Evolutionary conservation across 352 stramenopile genomes (phyloP).

Genomic region (Phytophthora ramorum): DNA sequence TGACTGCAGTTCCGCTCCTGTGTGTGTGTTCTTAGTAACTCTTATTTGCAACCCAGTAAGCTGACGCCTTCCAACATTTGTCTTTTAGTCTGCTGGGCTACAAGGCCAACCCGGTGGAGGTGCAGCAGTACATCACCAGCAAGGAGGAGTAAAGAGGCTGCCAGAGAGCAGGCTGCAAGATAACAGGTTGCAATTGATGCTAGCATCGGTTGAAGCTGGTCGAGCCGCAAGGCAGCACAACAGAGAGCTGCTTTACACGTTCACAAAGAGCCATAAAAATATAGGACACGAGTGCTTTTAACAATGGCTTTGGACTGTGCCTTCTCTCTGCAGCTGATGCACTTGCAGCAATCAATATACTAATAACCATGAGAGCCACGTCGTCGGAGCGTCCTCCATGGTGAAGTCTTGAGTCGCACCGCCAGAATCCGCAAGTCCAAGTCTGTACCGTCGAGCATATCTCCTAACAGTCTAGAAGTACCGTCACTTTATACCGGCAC

Average conservation of each 20-base stretch:
- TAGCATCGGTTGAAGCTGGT: not conserved
- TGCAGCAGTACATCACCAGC: constrained; percentile 69
- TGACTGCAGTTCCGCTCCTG: too few relatives aligned
- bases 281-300: constrained; percentile 30
- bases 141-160: constrained; percentile 34
- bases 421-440: constrained; percentile 3
- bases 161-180: not conserved
- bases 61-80: constrained; percentile 87
- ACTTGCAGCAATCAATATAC: not conserved
- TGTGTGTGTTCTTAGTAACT: too few relatives aligned
- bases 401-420: constrained; percentile 6
- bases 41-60: too few relatives aligned
- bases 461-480: constrained; percentile 10
- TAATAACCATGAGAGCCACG: too few relatives aligned
- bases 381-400: not conserved
- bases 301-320: not conserved
- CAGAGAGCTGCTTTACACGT: constrained; percentile 17
- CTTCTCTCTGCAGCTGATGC: not conserved
- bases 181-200: constrained; percentile 1
- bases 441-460: not conserved
- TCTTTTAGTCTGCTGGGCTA: constrained; percentile 82
- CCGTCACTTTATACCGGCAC: constrained; percentile 16
- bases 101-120: constrained; percentile 63
- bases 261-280: constrained; percentile 30
- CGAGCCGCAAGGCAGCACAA: not conserved